phyloP scores from a whole-genome alignment of 352 stramenopile genomes.

The Phytophthora podocarpi region DNA sequence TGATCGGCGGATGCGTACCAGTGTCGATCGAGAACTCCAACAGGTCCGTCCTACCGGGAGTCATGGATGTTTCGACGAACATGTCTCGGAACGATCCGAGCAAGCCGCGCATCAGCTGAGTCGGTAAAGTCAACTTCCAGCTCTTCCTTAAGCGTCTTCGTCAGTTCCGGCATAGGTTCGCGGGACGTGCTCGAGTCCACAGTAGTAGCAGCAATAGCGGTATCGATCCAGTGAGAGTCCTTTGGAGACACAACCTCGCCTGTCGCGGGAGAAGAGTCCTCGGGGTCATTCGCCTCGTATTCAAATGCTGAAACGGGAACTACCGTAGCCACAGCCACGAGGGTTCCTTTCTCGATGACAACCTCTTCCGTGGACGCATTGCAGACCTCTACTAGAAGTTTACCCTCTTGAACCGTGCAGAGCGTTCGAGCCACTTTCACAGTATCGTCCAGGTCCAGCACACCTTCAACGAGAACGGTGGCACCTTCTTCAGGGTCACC shows the following conservation, averaged over 20 bases:
- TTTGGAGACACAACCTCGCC: too few species aligned
- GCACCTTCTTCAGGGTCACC: background rate
- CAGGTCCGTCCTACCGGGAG: background rate
- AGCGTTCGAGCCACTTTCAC: background rate
- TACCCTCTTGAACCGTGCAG: conserved; percentile 1
- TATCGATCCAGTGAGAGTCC: too few species aligned
- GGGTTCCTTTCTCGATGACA: background rate
- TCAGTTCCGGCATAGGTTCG: background rate
- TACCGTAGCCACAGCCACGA: background rate
- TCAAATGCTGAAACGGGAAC: background rate
- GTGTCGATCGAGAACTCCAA: conserved; percentile 1
- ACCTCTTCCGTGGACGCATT: conserved; percentile 3
- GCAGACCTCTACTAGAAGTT: background rate
- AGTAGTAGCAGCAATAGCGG: too few species aligned
- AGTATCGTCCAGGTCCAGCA: background rate
- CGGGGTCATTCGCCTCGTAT: background rate
- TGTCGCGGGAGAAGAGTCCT: too few species aligned
- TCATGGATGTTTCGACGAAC: conserved; percentile 12
- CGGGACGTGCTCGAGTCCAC: background rate
- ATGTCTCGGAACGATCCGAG: background rate
- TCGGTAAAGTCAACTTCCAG: background rate
- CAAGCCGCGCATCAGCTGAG: background rate
- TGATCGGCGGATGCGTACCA: background rate
- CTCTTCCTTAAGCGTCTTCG: background rate
- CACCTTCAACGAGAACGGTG: background rate